Evolutionary conservation across 257 asterid genomes (phyloP), one percentile per base, ranked within the genome.

Genomic region (Perilla frutescens): DNA sequence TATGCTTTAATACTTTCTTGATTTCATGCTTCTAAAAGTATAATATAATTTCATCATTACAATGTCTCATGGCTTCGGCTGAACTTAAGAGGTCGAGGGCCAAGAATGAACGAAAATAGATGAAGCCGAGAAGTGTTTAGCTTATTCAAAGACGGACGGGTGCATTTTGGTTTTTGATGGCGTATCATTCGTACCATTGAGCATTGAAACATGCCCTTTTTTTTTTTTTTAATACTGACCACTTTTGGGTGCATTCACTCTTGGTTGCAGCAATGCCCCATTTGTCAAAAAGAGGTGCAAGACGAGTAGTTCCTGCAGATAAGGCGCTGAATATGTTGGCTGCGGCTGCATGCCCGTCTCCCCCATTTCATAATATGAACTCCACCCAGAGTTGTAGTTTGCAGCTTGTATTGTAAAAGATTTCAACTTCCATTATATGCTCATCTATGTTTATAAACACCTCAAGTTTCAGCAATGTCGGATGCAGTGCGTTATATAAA

Each of bases 221-320:
- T 34, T 2, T 2, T 34, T 34, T 34, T 1, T 34, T 34, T 34
- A 34, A 8, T 1, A 14, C 7, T 31, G 34, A 53, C 10, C 26
- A 13, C 2, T 34, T 59, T 51, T 29, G 54, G 15, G 29, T 40
- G 2, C 11, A 7, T 51, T 66, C 37, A 11, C 48, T 82, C 8
- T n/a, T 66, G 48, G 50, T 40, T 41, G 39, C 91, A 92, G 97
- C 89, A 75, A 80, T 92, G 97, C 84, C 97, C 97, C 12, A 80
- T 92, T 59, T 90, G 97, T 60, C 90, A 80, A 71, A 86, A 77
- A 81, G 97, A 88, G 86, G 97, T 92, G 76, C 73, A 69, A 77
- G 96, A 82, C 2, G 83, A 88, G 76, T 85, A 85, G 84, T 74
- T 15, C 20, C 48, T 31, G 76, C 48, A 26, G 58, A 43, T 49